Conservation (phyloP, 768 basidiomycete species). For the Termitomyces sp. region DNA sequence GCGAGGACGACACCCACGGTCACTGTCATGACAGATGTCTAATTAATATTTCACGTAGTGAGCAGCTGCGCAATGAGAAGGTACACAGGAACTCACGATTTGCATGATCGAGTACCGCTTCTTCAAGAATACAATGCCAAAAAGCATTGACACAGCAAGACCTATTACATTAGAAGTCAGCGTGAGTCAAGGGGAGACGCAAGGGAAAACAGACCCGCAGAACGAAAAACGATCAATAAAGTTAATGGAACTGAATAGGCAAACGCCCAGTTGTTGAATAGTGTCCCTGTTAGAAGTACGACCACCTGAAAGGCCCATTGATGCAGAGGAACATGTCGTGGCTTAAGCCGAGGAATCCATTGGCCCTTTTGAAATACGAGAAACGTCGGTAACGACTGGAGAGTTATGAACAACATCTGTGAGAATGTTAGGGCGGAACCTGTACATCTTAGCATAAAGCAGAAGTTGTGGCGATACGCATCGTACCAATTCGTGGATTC, state of each 20-base stretch:
- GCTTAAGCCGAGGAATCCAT: constrained; percentile 51
- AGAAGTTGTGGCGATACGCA: not conserved
- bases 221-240: constrained; percentile 81
- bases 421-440: constrained; percentile 82
- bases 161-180: constrained; percentile 35
- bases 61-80: not conserved
- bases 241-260: constrained; percentile 74
- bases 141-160: constrained; percentile 72
- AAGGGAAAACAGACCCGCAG: constrained; percentile 52
- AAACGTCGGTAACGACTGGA: constrained; percentile 64
- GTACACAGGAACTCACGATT: constrained; percentile 41
- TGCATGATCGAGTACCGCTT: constrained; percentile 58
- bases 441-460: constrained; percentile 19
- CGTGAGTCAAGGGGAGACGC: not conserved
- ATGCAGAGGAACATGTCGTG: constrained; percentile 61
- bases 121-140: constrained; percentile 57
- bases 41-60: not conserved
- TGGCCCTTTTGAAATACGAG: constrained; percentile 33
- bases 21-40: constrained; percentile 67
- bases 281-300: constrained; percentile 58
- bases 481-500: constrained; percentile 65
- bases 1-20: constrained; percentile 69
- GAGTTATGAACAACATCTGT: constrained; percentile 77
- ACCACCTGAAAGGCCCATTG: constrained; percentile 73
- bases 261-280: constrained; percentile 82